Evolutionary conservation across 257 asterid species (phyloP).

Genomic region (Asclepias syriaca): DNA sequence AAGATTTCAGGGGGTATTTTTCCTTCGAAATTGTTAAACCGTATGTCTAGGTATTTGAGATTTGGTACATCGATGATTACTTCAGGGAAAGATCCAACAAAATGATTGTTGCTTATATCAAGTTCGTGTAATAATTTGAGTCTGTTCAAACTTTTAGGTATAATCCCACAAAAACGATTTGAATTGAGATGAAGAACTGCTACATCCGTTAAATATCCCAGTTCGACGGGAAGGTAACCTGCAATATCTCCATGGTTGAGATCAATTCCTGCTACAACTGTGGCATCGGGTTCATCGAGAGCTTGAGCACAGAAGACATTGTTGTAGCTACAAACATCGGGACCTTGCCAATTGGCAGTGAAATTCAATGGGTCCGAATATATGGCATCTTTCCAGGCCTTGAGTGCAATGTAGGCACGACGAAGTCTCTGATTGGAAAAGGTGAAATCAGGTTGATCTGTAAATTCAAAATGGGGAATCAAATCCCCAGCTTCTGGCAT

Average conservation of each 20-base stretch:
- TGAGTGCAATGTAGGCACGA: constrained; percentile 31
- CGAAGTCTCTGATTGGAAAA: constrained; percentile 23
- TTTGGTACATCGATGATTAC: constrained; percentile 15
- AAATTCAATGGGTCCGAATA: constrained; percentile 30
- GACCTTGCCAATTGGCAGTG: constrained; percentile 36
- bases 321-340: constrained; percentile 32
- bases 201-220: constrained; percentile 31
- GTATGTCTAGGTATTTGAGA: constrained; percentile 31
- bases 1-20: constrained; percentile 23
- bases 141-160: constrained; percentile 27
- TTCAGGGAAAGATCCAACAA: constrained; percentile 31
- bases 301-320: constrained; percentile 30
- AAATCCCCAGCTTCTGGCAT: constrained; percentile 20
- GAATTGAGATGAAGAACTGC: constrained; percentile 35
- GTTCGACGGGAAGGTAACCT: constrained; percentile 34
- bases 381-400: constrained; percentile 29
- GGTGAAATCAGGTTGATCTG: not conserved
- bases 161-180: constrained; percentile 32
- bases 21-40: constrained; percentile 37
- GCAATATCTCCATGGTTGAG: constrained; percentile 34
- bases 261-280: constrained; percentile 37
- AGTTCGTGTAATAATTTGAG: constrained; percentile 25
- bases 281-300: constrained; percentile 15
- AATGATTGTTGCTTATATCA: constrained; percentile 31
- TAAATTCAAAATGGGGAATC: constrained; percentile 6